These are phyloP conservation scores for Hemileccinum impolitum DNA, from an alignment of 768 basidiomycete species.

Conservation along the genomic window DNA sequence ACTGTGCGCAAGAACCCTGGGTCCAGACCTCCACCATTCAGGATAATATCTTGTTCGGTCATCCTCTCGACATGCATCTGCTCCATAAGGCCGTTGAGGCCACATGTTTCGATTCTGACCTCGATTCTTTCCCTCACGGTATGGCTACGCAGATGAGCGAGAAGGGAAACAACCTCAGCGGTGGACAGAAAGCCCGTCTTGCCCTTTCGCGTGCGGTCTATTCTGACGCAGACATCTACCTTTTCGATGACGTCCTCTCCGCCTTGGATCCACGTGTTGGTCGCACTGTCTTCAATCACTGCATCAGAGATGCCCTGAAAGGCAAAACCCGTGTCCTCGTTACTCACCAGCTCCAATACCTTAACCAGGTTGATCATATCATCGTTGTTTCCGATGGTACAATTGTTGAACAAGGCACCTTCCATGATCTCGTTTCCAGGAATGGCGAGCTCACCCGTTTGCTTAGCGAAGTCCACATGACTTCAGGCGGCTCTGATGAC, in stretches of 20 bases:
- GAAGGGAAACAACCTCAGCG: slow-evolving; percentile 42
- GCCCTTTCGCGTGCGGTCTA: slow-evolving; percentile 46
- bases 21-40: slow-evolving; percentile 30
- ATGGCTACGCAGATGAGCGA: slow-evolving; percentile 45
- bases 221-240: slow-evolving; percentile 38
- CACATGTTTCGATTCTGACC: slow-evolving; percentile 28
- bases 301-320: slow-evolving; percentile 20
- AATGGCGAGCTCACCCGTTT: slow-evolving; percentile 27
- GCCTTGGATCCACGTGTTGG: slow-evolving; percentile 47
- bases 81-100: slow-evolving; percentile 27
- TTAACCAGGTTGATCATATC: slow-evolving; percentile 40
- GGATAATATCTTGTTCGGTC: slow-evolving; percentile 31
- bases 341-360: slow-evolving; percentile 31
- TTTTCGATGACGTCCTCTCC: slow-evolving; percentile 46
- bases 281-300: slow-evolving; percentile 29
- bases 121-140: slow-evolving; percentile 27
- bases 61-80: slow-evolving; percentile 23
- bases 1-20: slow-evolving; percentile 34
- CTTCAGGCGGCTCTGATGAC: slow-evolving; percentile 7
- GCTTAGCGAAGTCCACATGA: slow-evolving; percentile 19
- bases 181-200: slow-evolving; percentile 50
- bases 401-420: slow-evolving; percentile 45
- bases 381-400: slow-evolving; percentile 44
- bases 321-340: slow-evolving; percentile 29
- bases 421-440: slow-evolving; percentile 34